These are phyloP conservation scores for Parasarocladium wereldwijsianum DNA, from an alignment of 2,329 filamentous ascomycete species.

Conservation along the genomic window DNA sequence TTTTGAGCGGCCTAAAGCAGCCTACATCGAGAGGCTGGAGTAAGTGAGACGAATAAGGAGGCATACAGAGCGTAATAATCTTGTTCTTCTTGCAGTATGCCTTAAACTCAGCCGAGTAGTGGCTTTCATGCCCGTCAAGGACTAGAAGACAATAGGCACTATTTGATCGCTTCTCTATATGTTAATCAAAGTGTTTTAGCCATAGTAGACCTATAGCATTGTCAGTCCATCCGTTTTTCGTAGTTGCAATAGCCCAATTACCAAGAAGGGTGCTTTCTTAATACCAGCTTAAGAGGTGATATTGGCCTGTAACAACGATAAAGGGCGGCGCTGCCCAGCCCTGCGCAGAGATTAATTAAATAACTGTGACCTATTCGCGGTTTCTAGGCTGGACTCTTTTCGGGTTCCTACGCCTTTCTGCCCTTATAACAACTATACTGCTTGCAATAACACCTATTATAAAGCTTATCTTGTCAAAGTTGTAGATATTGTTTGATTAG, in stretches of 20 bases:
- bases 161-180: conserved; percentile 11
- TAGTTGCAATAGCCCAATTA: conserved; percentile 15
- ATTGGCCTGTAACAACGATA: conserved; percentile 6
- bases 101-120: conserved; percentile 19
- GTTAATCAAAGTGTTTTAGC: conserved; percentile 20
- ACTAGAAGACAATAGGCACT: conserved; percentile 19
- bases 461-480: conserved; percentile 11
- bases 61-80: conserved; percentile 22
- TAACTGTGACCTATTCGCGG: conserved; percentile 7
- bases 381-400: conserved; percentile 6
- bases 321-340: conserved; percentile 5
- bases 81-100: conserved; percentile 18
- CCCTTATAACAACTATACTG: conserved; percentile 3
- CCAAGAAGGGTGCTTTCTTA: conserved; percentile 10
- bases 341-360: conserved; percentile 5
- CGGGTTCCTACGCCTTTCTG: conserved; percentile 2
- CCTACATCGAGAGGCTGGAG: conserved; percentile 23
- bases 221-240: conserved; percentile 18
- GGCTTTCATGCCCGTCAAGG: conserved; percentile 20
- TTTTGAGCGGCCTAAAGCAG: conserved; percentile 21
- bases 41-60: conserved; percentile 18
- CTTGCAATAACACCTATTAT: conserved; percentile 7
- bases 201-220: conserved; percentile 18
- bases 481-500: conserved; percentile 8
- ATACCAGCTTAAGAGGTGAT: conserved; percentile 8